phyloP scores from a whole-genome alignment of 257 asterid species.

The Cordia subcordata region DNA sequence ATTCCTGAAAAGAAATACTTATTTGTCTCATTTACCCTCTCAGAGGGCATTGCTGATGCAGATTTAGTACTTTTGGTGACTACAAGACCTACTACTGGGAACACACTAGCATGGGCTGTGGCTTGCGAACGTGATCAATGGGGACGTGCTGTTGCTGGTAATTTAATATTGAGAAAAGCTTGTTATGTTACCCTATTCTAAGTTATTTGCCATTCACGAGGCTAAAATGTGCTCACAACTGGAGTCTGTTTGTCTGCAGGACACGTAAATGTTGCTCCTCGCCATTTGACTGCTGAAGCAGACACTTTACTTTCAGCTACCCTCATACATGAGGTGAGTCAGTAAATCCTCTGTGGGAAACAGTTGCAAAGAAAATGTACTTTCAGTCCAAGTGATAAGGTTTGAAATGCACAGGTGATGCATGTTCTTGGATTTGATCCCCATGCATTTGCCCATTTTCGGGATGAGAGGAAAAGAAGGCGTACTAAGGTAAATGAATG shows the following conservation, averaged over 20 bases:
- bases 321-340: slow-evolving; percentile 70
- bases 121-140: slow-evolving; percentile 98
- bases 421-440: slow-evolving; percentile 98
- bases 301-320: slow-evolving; percentile 92
- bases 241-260: slow-evolving; percentile 38
- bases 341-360: slow-evolving; percentile 9
- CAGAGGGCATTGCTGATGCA: slow-evolving; percentile 89
- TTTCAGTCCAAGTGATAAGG: slow-evolving; percentile 10
- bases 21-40: slow-evolving; percentile 12
- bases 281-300: slow-evolving; percentile 97
- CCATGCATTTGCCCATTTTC: slow-evolving; percentile 92
- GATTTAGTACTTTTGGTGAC: slow-evolving; percentile 95
- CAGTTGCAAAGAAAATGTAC: background rate
- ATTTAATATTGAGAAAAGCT: slow-evolving; percentile 11
- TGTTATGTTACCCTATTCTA: slow-evolving; percentile 1
- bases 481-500: slow-evolving; percentile 53
- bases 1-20: background rate
- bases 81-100: slow-evolving; percentile 93
- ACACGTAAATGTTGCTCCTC: slow-evolving; percentile 96
- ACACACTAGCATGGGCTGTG: slow-evolving; percentile 98
- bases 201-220: background rate
- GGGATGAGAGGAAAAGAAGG: slow-evolving; percentile 91
- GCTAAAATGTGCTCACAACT: slow-evolving; percentile 4
- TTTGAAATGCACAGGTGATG: slow-evolving; percentile 57
- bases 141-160: slow-evolving; percentile 99